Evolutionary conservation across 176 grass and related monocot species (phyloP), one percentile per base, ranked within the genome.

Genomic region (Coix lacrymajobi): DNA sequence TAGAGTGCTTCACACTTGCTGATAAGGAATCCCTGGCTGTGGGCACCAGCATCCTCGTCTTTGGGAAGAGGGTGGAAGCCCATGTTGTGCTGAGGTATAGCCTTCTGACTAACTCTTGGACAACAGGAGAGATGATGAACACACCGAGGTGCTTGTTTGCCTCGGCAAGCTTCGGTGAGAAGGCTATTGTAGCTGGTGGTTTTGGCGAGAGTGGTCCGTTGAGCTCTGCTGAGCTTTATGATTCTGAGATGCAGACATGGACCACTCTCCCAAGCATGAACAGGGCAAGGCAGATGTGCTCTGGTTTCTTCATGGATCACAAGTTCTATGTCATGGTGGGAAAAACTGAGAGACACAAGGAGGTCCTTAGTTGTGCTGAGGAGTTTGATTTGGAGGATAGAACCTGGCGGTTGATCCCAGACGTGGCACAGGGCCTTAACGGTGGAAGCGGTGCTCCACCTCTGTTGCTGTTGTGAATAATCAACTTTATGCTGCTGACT

Each of bases 1-100:
- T 79, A 49, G 84, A 90, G 24, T 90, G 79, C 73, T 90, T 90
- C 66, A 79, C 63, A 17, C 69, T 41, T 32, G 69, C 79, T 11
- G 79, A 86, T 37, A 90, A 90, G 40, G 84, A 90, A 49, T 90
- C 84, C 37, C 75, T 90, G 28, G 88, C 88, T 3, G 84, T 90
- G 31, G 88, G 79, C 38, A 86, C 88, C 68, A 82, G 69, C 22
- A 77, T 90, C 36, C 84, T 90, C 73, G 84, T 90, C 26, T 90
- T 90, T 24, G 88, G 83, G 10, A 86, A n/a, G 80, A 75, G 40
- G 51, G 77, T 89, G 76, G 70, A 66, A 10, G 62, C 79, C 13
- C 84, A 86, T 48, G 69, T 90, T 46, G 74, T 90, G 30, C 84
- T 79, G 44, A 82, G 58, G 61, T 90, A 90, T 79, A 83, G 66